These are phyloP conservation scores for Acacia acuminata DNA, from an alignment of 306 rosid genomes.

Conservation along the genomic window DNA sequence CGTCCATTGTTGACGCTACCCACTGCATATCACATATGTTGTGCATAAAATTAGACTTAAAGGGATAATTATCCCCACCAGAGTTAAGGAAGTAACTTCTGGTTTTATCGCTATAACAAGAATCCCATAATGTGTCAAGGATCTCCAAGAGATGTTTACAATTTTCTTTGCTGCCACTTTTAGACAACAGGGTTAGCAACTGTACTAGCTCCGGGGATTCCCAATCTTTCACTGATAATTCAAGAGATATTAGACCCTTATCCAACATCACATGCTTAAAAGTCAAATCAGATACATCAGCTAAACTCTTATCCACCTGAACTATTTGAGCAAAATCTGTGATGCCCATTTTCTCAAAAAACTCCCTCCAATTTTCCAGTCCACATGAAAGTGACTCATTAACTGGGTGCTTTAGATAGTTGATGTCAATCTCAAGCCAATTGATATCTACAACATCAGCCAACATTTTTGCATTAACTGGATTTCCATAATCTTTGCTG, in stretches of 20 bases:
- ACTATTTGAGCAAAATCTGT: constrained; percentile 70
- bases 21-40: constrained; percentile 69
- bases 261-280: constrained; percentile 56
- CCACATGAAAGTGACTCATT: constrained; percentile 60
- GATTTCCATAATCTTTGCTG: constrained; percentile 72
- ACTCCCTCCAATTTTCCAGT: constrained; percentile 71
- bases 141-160: constrained; percentile 74
- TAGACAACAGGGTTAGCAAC: constrained; percentile 56
- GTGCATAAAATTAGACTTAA: constrained; percentile 71
- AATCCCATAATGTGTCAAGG: constrained; percentile 86
- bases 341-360: constrained; percentile 76
- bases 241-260: constrained; percentile 60
- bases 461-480: constrained; percentile 60
- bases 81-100: constrained; percentile 55
- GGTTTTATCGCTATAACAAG: constrained; percentile 69
- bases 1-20: constrained; percentile 69
- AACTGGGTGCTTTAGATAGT: constrained; percentile 75
- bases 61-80: constrained; percentile 45
- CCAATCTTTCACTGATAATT: constrained; percentile 72
- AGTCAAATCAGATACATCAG: constrained; percentile 47
- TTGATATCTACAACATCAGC: constrained; percentile 55
- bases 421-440: constrained; percentile 77
- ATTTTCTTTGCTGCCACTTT: constrained; percentile 54
- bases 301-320: constrained; percentile 64
- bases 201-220: constrained; percentile 76